Conservation (phyloP, 1,139 yeast genomes). For the Scheffersomyces illinoinensis region DNA sequence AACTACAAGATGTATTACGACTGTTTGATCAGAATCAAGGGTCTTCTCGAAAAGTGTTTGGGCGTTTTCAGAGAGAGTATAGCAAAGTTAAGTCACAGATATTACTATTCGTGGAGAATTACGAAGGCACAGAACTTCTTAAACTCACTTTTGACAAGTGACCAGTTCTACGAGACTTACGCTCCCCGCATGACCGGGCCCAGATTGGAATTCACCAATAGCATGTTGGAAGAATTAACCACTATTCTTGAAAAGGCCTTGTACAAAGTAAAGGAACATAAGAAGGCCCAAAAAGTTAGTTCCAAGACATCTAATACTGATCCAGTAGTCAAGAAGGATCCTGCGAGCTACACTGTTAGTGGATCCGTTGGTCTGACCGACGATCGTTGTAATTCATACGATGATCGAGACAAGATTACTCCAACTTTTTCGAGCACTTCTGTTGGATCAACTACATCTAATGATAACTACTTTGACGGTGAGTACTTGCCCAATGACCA, state of each 20-base stretch:
- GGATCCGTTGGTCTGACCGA: neutral
- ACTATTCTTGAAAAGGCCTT: slow-evolving; percentile 9
- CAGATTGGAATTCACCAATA: slow-evolving; percentile 2
- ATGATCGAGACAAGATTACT: neutral
- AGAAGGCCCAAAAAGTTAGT: neutral
- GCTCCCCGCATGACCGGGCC: neutral
- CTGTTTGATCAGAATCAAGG: slow-evolving; percentile 4
- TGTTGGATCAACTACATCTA: slow-evolving; percentile 6
- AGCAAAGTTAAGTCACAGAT: slow-evolving; percentile 31
- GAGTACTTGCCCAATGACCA: slow-evolving; percentile 19
- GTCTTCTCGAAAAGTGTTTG: slow-evolving; percentile 4
- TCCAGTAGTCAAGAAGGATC: neutral
- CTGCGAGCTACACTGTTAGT: neutral
- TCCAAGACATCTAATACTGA: neutral
- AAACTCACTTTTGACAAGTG: slow-evolving; percentile 6
- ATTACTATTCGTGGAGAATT: slow-evolving; percentile 55
- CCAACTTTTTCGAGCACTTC: slow-evolving; percentile 1
- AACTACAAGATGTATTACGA: slow-evolving; percentile 7
- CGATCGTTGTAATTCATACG: neutral
- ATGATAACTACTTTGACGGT: slow-evolving; percentile 5
- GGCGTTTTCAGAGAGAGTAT: slow-evolving; percentile 10
- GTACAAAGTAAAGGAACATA: slow-evolving; percentile 4
- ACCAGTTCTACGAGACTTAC: slow-evolving; percentile 8
- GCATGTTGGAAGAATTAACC: slow-evolving; percentile 10
- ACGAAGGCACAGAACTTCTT: slow-evolving; percentile 38